These are phyloP conservation scores for Fusarium scirpi DNA, from an alignment of 2,329 filamentous ascomycete species.

Conservation along the genomic window DNA sequence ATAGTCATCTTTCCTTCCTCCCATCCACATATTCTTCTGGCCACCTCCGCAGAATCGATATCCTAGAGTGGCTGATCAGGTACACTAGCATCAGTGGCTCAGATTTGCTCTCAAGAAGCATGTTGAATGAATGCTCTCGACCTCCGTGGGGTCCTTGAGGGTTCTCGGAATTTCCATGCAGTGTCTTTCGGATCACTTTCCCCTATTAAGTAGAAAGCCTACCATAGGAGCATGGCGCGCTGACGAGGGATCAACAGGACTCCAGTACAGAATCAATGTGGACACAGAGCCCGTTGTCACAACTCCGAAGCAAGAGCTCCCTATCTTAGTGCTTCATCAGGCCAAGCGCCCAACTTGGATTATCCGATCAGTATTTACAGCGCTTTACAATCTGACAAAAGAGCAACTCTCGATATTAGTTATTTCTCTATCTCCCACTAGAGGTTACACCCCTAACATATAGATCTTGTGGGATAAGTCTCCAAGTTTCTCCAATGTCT, in stretches of 20 bases:
- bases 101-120: not conserved
- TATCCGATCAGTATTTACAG: not conserved
- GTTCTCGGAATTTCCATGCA: not conserved
- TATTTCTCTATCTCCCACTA: not conserved
- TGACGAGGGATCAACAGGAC: not conserved
- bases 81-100: not conserved
- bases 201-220: not conserved
- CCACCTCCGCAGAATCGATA: too few relatives aligned
- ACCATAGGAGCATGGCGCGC: not conserved
- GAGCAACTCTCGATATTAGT: too few relatives aligned
- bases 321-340: not conserved
- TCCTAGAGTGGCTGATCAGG: too few relatives aligned
- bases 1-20: not conserved
- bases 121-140: not conserved
- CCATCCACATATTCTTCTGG: not conserved
- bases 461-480: not conserved
- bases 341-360: not conserved
- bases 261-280: not conserved
- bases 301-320: not conserved
- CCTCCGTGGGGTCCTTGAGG: not conserved
- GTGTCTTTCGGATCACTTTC: not conserved
- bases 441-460: not conserved
- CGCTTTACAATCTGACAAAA: not conserved
- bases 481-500: constrained; percentile 25
- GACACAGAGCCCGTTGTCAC: not conserved